A percentile compares a stretch with the other conserved stretches of the same genome.
phyloP scores from a whole-genome alignment of 768 basidiomycete genomes.

The Mycena rosella region DNA sequence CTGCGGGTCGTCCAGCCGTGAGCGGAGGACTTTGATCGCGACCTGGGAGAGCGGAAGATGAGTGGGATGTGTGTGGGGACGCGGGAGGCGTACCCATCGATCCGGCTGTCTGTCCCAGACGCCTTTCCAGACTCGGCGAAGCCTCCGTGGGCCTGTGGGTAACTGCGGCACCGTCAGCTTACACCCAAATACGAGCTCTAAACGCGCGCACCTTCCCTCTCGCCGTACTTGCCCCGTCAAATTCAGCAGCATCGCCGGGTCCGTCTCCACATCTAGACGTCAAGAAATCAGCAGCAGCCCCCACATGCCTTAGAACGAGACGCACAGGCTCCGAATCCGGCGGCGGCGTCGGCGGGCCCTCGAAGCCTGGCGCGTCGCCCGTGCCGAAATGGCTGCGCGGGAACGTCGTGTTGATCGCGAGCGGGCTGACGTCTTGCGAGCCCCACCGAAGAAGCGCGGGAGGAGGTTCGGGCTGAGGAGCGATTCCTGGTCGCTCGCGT shows the following conservation, averaged over 20 bases:
- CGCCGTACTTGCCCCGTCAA: constrained; percentile 48
- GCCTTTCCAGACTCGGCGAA: constrained; percentile 60
- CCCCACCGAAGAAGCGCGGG: constrained; percentile 49
- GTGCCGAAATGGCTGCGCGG: constrained; percentile 20
- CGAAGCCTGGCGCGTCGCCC: constrained; percentile 19
- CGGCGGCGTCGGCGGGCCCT: constrained; percentile 29
- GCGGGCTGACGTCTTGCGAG: constrained; percentile 33
- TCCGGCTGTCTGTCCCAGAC: constrained; percentile 46
- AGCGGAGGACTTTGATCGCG: constrained; percentile 56
- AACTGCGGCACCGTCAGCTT: constrained; percentile 33
- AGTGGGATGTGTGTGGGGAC: no score
- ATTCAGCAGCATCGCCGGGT: constrained; percentile 40
- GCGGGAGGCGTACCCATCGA: constrained; percentile 28
- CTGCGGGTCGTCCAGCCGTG: constrained; percentile 45
- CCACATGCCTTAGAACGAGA: background rate
- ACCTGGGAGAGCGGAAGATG: constrained; percentile 7
- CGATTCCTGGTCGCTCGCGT: constrained; percentile 38
- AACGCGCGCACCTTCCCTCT: constrained; percentile 41
- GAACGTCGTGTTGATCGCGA: constrained; percentile 34
- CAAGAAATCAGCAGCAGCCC: background rate
- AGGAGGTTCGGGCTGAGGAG: constrained; percentile 53
- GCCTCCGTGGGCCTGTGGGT: constrained; percentile 56
- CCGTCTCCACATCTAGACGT: constrained; percentile 29
- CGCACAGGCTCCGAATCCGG: constrained; percentile 29
- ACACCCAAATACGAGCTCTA: background rate